Evolutionary conservation across 345 rosid species (phyloP), one percentile per base, ranked within the genome.

Genomic region (Eutrema yunnanense): DNA sequence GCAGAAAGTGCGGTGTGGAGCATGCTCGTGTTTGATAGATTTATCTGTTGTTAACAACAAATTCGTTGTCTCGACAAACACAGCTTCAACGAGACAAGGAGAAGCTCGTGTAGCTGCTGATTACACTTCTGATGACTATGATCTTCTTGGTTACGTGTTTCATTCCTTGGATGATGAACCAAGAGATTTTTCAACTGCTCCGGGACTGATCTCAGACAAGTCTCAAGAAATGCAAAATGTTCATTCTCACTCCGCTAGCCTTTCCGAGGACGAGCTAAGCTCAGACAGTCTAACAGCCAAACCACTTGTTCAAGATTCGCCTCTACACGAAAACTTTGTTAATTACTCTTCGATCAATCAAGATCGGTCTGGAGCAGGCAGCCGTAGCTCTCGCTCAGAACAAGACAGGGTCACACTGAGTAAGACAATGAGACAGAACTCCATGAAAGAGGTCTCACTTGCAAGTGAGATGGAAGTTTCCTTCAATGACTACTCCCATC

Each of bases 111-210:
- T 53, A 53, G 73, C 75, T 71, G 71, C 83, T 62, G 83, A 80
- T 71, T 95, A 89, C 84, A 89, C 96, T 43, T 95, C 96, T 27
- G 96, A 92, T 75, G 99, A 95, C 78, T 87, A 84, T 55, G 97
- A 92, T 79, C 81, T 85, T 61, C 86, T 86, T 11, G 88, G 84
- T 74, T 92, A 88, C 57, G 99, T 92, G 65, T 92, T 87, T 72
- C 93, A 82, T 72, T 81, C 96, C n/a, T 33, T 84, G 62, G 96
- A 88, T 46, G 80, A 83, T 71, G 88, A 93, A 65, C 81, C 84
- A 46, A 60, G 70, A 71, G 78, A 68, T 74, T 68, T 74, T 26
- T 70, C 82, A 62, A 59, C 71, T 6, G 86, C 73, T 54, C 78
- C 81, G 67, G 80, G 56, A 48, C 51, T 84, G 78, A 77, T 80